Base-by-base conservation (phyloP, 805 yeast species). In the Wickerhamiella dianesei region DNA sequence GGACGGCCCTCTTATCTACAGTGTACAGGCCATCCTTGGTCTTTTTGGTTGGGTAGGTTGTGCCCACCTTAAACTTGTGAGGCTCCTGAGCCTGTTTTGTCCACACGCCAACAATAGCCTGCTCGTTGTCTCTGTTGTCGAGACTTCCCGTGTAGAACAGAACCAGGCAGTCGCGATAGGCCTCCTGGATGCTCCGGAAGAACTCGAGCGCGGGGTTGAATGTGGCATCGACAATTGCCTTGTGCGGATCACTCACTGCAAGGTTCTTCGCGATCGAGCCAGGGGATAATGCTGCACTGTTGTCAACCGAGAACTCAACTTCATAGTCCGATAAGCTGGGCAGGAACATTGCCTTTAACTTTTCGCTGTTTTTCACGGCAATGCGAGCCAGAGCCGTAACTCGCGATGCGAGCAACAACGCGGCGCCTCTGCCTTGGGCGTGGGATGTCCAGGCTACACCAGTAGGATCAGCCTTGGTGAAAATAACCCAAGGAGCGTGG, bases 311-410 rank as follows among this genome's bases (percentile, higher is more conserved):
- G 50, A 92, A 71, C 13, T 79, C 79, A 54, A 92, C 78, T 59
- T 89, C 95, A 61, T 80, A 92, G 64, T 89, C 97, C 49, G 74
- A 71, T 46, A 82, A 67, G 0, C 94, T 86, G 1, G 97, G 88
- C 0, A 82, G 77, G 64, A 88, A 92, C 40, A 86, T 63, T 40
- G 75, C 60, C 40, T 71, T 73, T 32, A 82, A 44, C 9, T 53
- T 48, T 19, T 42, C 43, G 8, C 62, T 56, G 2, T 79, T 62
- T 17, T 72, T 71, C 37, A 76, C 64, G 0, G 89, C 88, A 22
- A 82, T 88, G 53, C 85, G 76, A 1, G 96, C 75, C 50, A 92
- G 71, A 0, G 94, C 88, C 0, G 97, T 89, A 51, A 89, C 66
- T 65, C 99, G 77, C 12, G 88, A 73, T 3, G 95, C 87, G 48